Evolutionary conservation across 1,284 basidiomycete species (phyloP), one percentile per base, ranked within the genome.

Genomic region (Thecaphora thlaspeos): DNA sequence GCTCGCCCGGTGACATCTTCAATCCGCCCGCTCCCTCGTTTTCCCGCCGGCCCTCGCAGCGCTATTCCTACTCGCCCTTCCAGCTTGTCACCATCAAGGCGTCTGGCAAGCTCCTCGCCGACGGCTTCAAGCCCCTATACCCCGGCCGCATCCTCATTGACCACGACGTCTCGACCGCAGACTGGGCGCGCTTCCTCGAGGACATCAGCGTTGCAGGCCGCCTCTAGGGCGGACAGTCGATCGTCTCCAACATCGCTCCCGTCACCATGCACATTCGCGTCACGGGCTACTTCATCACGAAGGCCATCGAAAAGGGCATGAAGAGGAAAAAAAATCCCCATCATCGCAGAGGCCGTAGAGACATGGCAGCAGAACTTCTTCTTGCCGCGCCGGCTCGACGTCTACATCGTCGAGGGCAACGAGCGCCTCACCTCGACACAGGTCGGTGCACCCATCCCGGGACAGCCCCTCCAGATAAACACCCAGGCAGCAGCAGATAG

Each of bases 291-390:
- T 46, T 59, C 32, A 47, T 62, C 32, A 55, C 51, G 2, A 53
- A 48, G 30, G 50, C 54, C 19, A 62, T 62, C 36, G 34, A 52
- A 34, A 60, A 47, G 28, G 34, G 41, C 9, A 54, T 58, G 56
- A 57, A 53, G 48, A 43, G 43, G 15, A 53, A 54, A 23, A 48
- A 53, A 11, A 39, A 60, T n/a, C 26, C 60, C 14, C 28, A 11
- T 43, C 12, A 51, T 62, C 22, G 46, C 45, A 37, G 52, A 59
- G 40, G 26, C 43, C 10, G 32, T 62, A 22, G 60, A 62, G 22
- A 36, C 7, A n/a, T 62, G 51, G 50, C 46, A 58, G 36, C 46
- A 50, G 32, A 34, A 22, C 36, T 62, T 62, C 40, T 62, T 62
- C 41, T 5, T 12, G 4, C 32, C 43, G 8, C 41, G 52, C n/a